Conservation (phyloP, 208 protist species). For the Trypanosoma avium region DNA sequence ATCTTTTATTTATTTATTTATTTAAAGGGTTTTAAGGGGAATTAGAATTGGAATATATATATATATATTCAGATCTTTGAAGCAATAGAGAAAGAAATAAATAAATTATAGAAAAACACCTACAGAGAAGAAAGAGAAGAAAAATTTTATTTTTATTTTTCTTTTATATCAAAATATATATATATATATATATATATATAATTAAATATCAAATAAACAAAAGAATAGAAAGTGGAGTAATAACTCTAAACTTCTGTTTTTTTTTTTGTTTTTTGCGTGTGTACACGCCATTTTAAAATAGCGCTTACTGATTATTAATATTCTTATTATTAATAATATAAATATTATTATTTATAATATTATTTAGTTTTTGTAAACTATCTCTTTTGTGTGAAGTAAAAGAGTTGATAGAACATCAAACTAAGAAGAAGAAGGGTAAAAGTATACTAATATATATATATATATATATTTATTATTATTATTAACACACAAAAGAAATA, state of each 20-base stretch:
- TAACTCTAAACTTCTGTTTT: too few relatives aligned
- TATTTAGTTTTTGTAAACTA: slow-evolving; percentile 2
- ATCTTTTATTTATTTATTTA: too few relatives aligned
- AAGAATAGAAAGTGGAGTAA: background rate
- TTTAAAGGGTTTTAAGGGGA: too few relatives aligned
- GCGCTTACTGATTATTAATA: slow-evolving; percentile 15
- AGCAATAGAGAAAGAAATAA: background rate
- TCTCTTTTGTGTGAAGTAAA: too few relatives aligned
- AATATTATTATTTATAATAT: background rate
- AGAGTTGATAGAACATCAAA: too few relatives aligned
- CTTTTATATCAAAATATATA: background rate
- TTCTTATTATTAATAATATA: slow-evolving; percentile 17
- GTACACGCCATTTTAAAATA: too few relatives aligned
- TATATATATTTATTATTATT: background rate
- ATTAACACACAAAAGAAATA: background rate
- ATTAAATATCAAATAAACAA: background rate
- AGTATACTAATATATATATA: too few relatives aligned
- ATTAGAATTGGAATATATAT: too few relatives aligned
- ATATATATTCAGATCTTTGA: too few relatives aligned
- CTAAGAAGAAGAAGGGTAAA: too few relatives aligned
- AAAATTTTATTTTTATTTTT: background rate
- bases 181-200: slow-evolving; percentile 24
- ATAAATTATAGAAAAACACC: background rate
- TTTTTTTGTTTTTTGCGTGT: background rate
- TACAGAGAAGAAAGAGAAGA: background rate